Evolutionary conservation across 2,329 filamentous ascomycete genomes (phyloP).

Genomic region (Cladosporium sp.): DNA sequence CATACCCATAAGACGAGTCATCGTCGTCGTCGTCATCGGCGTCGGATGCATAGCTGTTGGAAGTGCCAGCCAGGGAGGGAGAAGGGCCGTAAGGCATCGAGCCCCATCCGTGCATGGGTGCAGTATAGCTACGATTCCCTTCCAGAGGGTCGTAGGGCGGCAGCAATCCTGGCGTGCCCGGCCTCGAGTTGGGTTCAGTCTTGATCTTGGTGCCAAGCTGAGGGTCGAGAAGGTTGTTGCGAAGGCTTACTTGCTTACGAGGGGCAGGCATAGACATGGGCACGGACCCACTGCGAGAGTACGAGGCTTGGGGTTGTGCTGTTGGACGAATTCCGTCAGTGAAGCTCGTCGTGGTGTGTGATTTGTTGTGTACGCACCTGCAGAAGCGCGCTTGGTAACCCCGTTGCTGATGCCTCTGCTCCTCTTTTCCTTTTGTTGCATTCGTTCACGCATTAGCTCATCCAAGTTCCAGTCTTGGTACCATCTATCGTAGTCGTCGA

Average conservation of each 20-base stretch:
- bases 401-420: not conserved
- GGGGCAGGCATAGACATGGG: constrained; percentile 9
- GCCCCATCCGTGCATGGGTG: constrained; percentile 37
- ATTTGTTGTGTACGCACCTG: not conserved
- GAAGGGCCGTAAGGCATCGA: constrained; percentile 14
- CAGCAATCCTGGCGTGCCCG: constrained; percentile 22
- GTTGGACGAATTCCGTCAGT: not conserved
- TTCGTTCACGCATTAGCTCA: constrained; percentile 69
- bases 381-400: constrained; percentile 3
- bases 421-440: constrained; percentile 69
- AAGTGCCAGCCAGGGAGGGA: constrained; percentile 21
- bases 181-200: constrained; percentile 24
- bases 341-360: not conserved
- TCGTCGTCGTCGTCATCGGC: constrained; percentile 13
- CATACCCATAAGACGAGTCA: constrained; percentile 11
- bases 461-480: constrained; percentile 68
- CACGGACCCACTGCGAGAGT: constrained; percentile 24
- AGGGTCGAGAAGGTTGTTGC: constrained; percentile 29
- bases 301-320: constrained; percentile 7
- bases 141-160: constrained; percentile 17
- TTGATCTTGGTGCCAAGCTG: constrained; percentile 25
- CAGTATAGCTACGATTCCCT: constrained; percentile 25
- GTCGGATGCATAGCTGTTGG: constrained; percentile 18
- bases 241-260: constrained; percentile 16
- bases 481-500: constrained; percentile 74